Evolutionary conservation across 2,329 filamentous ascomycete species (phyloP).

Genomic region (Kalmusia sp.): DNA sequence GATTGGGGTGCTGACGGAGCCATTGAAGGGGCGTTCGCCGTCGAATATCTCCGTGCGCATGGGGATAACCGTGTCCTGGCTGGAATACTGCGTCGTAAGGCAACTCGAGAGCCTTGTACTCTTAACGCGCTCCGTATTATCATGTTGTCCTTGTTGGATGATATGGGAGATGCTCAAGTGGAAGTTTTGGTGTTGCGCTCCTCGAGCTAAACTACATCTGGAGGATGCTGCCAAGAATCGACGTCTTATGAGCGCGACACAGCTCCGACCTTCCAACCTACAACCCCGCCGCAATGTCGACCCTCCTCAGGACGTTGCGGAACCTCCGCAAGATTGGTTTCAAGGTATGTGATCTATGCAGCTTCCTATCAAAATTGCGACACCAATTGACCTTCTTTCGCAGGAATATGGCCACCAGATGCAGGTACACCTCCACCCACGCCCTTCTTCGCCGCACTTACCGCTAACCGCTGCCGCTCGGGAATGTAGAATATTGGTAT

Average conservation of each 20-base stretch:
- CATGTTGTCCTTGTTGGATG: slow-evolving; percentile 30
- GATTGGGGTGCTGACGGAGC: slow-evolving; percentile 48
- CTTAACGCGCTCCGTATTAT: slow-evolving; percentile 42
- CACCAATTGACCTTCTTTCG: slow-evolving; percentile 40
- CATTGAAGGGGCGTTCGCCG: slow-evolving; percentile 36
- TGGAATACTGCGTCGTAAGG: slow-evolving; percentile 23
- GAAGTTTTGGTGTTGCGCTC: slow-evolving; percentile 39
- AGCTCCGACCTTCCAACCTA: slow-evolving; percentile 26
- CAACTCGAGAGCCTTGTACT: slow-evolving; percentile 27
- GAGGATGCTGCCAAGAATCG: slow-evolving; percentile 6
- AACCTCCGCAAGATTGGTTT: slow-evolving; percentile 88
- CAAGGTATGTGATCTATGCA: slow-evolving; percentile 66
- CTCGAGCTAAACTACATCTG: slow-evolving; percentile 9
- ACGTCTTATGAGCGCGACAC: slow-evolving; percentile 24
- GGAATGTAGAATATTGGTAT: slow-evolving; percentile 48
- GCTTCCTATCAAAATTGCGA: slow-evolving; percentile 12
- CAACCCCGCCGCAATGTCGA: slow-evolving; percentile 77
- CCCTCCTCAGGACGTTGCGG: slow-evolving; percentile 80
- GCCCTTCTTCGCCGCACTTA: slow-evolving; percentile 25
- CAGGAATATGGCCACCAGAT: slow-evolving; percentile 93
- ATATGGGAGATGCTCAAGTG: slow-evolving; percentile 8
- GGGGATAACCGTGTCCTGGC: slow-evolving; percentile 21
- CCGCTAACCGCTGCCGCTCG: slow-evolving; percentile 33
- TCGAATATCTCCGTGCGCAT: slow-evolving; percentile 41
- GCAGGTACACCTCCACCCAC: slow-evolving; percentile 69